Evolutionary conservation across 148 eudicot species (phyloP), one percentile per base, ranked within the genome.

Genomic region (Nepenthes mirabilis): DNA sequence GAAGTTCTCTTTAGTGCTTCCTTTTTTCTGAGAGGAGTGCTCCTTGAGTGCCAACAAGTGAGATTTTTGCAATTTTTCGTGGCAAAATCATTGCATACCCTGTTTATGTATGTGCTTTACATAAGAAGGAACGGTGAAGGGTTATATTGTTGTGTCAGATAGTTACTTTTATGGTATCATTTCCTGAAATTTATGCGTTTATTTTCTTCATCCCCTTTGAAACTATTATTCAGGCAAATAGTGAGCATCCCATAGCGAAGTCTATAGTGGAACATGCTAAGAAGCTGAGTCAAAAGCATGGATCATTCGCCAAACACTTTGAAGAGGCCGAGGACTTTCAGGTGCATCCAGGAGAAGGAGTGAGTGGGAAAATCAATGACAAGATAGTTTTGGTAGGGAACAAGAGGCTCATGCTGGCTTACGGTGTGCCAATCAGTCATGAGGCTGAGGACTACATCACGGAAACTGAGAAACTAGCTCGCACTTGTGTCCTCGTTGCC

Each of bases 301-400:
- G 76, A 36, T 75, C 80, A 59, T 68, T 52, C 65, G 37, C 52
- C 4, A 82, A 79, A 60, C 83, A 74, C 7, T 57, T 76, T 32
- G 67, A 79, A 61, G 99, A 82, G 70, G 81, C 74, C 43, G 79
- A 74, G 78, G 91, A 88, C 71, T 93, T 93, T 76, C 83, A 80
- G 80, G 96, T 93, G 66, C 91, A 88, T 62, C 82, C 87, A 55
- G 99, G 96, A 74, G 85, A 89, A 51, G 99, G 99, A n/a, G 96
- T 93, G 58, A 72, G 89, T 70, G 96, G 78, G 57, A 83, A 79
- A 78, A 82, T 93, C 61, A 82, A 89, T 13, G 90, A 80, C 43
- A 86, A 60, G 71, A 67, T 36, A 49, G 77, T 93, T 61, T 80
- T 84, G 63, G 89, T 82, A 11, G 99, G 99, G 53, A 93, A 93